Percentiles rank a stretch among this genome's conserved stretches.
Conservation (phyloP, 306 rosid species). For the Pterocarpus santalinus region DNA sequence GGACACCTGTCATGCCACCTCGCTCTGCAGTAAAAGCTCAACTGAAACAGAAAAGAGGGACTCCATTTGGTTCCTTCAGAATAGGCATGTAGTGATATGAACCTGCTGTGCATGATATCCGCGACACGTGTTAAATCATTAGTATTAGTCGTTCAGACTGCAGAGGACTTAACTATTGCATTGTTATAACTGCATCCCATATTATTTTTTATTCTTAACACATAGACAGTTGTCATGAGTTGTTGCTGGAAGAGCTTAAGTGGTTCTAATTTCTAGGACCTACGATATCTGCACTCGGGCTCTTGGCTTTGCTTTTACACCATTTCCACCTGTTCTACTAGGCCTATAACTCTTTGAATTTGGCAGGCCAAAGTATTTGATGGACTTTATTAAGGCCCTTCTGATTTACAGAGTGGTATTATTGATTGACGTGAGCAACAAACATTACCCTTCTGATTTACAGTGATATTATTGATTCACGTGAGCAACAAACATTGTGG, state of each 20-base stretch:
- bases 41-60: background rate
- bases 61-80: conserved; percentile 2
- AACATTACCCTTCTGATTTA: background rate
- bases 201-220: conserved; percentile 17
- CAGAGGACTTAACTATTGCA: conserved; percentile 16
- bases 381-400: background rate
- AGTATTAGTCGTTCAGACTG: conserved; percentile 22
- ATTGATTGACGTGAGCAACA: conserved; percentile 27
- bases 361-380: conserved; percentile 22
- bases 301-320: background rate
- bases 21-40: conserved; percentile 39
- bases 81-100: conserved; percentile 21
- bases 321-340: conserved; percentile 8
- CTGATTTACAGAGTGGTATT: background rate
- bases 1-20: background rate
- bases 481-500: background rate
- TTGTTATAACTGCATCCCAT: conserved; percentile 27
- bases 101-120: conserved; percentile 23
- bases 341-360: background rate
- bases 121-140: conserved; percentile 14
- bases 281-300: conserved; percentile 13
- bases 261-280: conserved; percentile 29
- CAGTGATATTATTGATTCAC: conserved; percentile 12
- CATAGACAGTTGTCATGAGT: conserved; percentile 1
- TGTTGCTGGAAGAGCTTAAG: conserved; percentile 16